Evolutionary conservation across 2,329 filamentous ascomycete species (phyloP).

Genomic region (Monosporascus ibericus): DNA sequence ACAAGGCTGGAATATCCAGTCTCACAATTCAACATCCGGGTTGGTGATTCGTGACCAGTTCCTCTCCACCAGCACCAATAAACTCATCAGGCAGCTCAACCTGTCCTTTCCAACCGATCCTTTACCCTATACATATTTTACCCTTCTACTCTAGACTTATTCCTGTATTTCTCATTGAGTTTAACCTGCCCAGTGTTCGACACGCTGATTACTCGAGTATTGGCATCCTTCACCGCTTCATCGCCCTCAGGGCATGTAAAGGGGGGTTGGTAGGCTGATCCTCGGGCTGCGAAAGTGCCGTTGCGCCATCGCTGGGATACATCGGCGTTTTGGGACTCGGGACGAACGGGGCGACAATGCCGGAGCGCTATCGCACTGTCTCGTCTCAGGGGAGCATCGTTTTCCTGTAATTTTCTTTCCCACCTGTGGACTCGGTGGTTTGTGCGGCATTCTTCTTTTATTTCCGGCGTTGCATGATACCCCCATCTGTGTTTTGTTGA

Average conservation of each 20-base stretch:
- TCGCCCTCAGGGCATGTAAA: neutral
- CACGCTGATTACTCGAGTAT: conserved; percentile 24
- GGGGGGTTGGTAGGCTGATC: conserved; percentile 6
- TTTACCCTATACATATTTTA: neutral
- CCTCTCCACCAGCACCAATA: neutral
- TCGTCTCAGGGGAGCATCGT: conserved; percentile 12
- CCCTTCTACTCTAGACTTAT: conserved; percentile 5
- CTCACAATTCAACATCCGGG: conserved; percentile 18
- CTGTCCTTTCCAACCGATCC: conserved; percentile 19
- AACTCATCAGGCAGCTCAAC: conserved; percentile 28
- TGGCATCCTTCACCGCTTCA: conserved; percentile 1
- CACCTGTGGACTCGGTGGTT: conserved; percentile 8
- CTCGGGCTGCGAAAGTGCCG: conserved; percentile 31
- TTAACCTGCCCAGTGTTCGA: conserved; percentile 18
- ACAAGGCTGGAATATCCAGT: conserved; percentile 8
- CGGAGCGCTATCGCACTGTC: conserved; percentile 30
- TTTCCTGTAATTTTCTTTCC: conserved; percentile 10
- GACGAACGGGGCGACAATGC: conserved; percentile 30
- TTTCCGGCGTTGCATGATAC: conserved; percentile 40
- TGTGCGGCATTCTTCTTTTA: conserved; percentile 13
- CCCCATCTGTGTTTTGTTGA: conserved; percentile 42
- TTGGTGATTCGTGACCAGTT: conserved; percentile 2
- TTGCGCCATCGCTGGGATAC: conserved; percentile 30
- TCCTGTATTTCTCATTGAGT: conserved; percentile 10
- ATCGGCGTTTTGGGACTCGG: conserved; percentile 17